A percentile compares a stretch with the other conserved stretches of the same genome.
These are phyloP conservation scores for Gymnopus androsaceus DNA, from an alignment of 1,284 basidiomycete genomes.

Conservation along the genomic window DNA sequence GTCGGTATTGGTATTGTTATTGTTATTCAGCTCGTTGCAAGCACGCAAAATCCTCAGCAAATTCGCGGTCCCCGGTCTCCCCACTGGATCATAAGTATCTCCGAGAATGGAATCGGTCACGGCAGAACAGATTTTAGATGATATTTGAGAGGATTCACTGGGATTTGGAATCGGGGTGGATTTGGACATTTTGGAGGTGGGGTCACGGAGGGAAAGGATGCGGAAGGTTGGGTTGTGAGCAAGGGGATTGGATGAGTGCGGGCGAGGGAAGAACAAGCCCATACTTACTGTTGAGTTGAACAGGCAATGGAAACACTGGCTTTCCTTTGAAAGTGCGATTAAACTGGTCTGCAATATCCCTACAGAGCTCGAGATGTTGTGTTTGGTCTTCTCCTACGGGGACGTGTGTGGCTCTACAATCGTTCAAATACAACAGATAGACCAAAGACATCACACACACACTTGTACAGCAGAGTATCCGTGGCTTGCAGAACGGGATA, in stretches of 20 bases:
- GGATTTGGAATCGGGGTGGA: slow-evolving; percentile 85
- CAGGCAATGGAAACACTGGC: slow-evolving; percentile 74
- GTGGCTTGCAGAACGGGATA: slow-evolving; percentile 95
- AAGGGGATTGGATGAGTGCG: too few species aligned
- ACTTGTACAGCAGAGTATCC: slow-evolving; percentile 88
- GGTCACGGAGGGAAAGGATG: slow-evolving; percentile 84
- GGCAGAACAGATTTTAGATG: slow-evolving; percentile 74
- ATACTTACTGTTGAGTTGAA: slow-evolving; percentile 81
- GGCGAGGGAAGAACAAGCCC: too few species aligned
- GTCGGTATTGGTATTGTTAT: too few species aligned
- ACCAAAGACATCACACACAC: slow-evolving; percentile 22
- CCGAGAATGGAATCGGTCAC: slow-evolving; percentile 81
- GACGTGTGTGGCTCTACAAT: slow-evolving; percentile 80
- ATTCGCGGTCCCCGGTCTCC: slow-evolving; percentile 84
- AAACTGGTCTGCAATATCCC: slow-evolving; percentile 84
- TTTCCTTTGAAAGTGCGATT: slow-evolving; percentile 70
- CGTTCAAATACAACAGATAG: background rate
- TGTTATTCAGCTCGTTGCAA: too few species aligned
- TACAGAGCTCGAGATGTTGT: slow-evolving; percentile 88
- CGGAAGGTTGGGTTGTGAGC: slow-evolving; percentile 73
- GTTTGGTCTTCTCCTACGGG: slow-evolving; percentile 96
- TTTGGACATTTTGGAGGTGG: slow-evolving; percentile 93
- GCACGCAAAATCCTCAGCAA: slow-evolving; percentile 78
- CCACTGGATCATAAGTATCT: slow-evolving; percentile 77
- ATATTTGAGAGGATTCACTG: slow-evolving; percentile 67